Evolutionary conservation across 176 grass and related monocot species (phyloP).

Genomic region (Chloris gayana): DNA sequence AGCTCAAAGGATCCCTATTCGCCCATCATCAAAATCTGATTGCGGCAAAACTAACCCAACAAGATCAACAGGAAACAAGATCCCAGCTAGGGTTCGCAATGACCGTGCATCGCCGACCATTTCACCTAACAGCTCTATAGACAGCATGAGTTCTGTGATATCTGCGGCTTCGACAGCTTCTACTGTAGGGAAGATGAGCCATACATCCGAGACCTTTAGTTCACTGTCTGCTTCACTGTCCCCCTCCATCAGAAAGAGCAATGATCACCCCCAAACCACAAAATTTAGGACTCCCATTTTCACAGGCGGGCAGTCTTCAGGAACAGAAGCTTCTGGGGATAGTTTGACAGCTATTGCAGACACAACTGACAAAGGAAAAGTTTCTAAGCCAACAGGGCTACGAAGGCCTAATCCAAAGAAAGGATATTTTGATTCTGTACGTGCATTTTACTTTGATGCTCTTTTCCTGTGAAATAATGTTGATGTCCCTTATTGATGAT

Average conservation of each 20-base stretch:
- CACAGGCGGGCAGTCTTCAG: conserved; percentile 12
- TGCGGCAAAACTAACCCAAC: conserved; percentile 30
- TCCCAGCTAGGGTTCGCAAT: not conserved
- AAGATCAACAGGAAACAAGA: conserved; percentile 50
- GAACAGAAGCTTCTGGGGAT: conserved; percentile 20
- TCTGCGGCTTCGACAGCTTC: conserved; percentile 55
- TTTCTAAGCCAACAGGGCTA: conserved; percentile 69
- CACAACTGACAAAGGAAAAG: conserved; percentile 34
- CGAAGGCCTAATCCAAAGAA: conserved; percentile 72
- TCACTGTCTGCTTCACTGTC: conserved; percentile 42
- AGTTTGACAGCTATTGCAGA: not conserved
- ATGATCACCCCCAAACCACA: conserved; percentile 6
- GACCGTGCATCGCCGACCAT: conserved; percentile 40
- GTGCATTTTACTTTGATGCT: conserved; percentile 22
- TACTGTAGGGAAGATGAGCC: conserved; percentile 42
- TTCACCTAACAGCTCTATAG: conserved; percentile 84
- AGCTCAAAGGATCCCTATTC: conserved; percentile 52
- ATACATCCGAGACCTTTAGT: conserved; percentile 42
- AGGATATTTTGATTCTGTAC: conserved; percentile 88
- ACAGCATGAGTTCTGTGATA: conserved; percentile 65
- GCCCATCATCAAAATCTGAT: conserved; percentile 44
- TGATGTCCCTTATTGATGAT: not conserved
- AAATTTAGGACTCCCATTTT: conserved; percentile 12
- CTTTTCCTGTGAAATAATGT: not conserved
- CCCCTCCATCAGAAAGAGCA: conserved; percentile 45